Evolutionary conservation across 2,329 filamentous ascomycete species (phyloP), one percentile per base, ranked within the genome.

Genomic region (Colletotrichum sp.): DNA sequence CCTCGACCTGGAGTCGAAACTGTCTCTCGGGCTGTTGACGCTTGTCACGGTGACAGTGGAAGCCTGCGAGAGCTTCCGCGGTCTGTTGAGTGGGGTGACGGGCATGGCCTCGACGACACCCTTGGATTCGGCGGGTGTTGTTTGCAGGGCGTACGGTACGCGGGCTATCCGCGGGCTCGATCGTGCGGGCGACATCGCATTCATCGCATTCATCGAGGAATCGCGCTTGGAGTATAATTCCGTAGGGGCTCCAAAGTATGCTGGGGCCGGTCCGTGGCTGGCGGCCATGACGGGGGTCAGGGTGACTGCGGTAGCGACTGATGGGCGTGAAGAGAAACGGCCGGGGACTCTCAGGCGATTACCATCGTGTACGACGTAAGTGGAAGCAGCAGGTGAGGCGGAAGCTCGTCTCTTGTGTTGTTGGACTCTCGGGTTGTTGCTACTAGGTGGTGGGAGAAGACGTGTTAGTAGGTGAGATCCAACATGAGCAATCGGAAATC

Each of bases 31-130:
- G 73, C 80, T 82, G 67, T 81, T 79, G 69, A 80, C 79, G 10
- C 80, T 79, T 36, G 76, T 77, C 57, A 81, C 79, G 32, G 77
- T 77, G 55, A 81, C 79, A 22, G 80, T 69, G 8, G 81, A 79
- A 12, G 82, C 80, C 48, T 79, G 79, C 3, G 85, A 84, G 5
- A 86, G 81, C 75, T 83, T 84, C 70, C 83, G 81, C 13, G 85
- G 85, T 6, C 84, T 80, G 78, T 86, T 86, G 39, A 86, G 80
- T 26, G 78, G 74, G 10, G 70, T 59, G 3, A 22, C 44, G n/a
- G 79, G 81, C 13, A 79, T 68, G 15, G 75, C 80, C 44, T 67
- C 78, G 48, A 36, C 74, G 12, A 75, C 48, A 10, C 44, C 79
- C 26, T 77, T 77, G 26, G 79, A 77, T 39, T 80, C 77, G 30